These are phyloP conservation scores for Crotalaria pallida DNA, from an alignment of 306 rosid species.

Conservation along the genomic window DNA sequence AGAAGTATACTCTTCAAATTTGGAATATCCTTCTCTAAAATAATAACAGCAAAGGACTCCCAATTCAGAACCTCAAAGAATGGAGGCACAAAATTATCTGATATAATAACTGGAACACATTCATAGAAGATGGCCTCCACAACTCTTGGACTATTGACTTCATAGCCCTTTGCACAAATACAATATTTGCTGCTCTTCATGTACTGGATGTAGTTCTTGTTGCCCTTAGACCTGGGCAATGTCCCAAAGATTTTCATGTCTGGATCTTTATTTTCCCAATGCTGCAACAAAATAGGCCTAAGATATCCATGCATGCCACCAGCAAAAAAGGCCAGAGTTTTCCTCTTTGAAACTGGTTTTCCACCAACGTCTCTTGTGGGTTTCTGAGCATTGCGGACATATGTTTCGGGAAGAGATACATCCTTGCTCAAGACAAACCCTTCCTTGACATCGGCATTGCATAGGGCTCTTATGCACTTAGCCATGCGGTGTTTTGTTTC, in stretches of 20 bases:
- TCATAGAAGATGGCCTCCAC: conserved; percentile 84
- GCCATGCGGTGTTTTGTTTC: conserved; percentile 63
- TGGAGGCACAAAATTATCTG: conserved; percentile 92
- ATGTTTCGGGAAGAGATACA: conserved; percentile 83
- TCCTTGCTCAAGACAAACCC: conserved; percentile 85
- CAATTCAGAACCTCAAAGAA: conserved; percentile 74
- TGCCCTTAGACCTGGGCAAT: conserved; percentile 46
- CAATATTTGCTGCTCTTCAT: conserved; percentile 96
- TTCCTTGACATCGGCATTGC: conserved; percentile 81
- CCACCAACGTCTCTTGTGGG: conserved; percentile 68
- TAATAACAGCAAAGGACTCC: conserved; percentile 85
- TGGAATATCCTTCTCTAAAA: conserved; percentile 76
- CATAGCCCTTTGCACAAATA: conserved; percentile 89
- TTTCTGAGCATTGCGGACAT: conserved; percentile 29
- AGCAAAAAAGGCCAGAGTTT: conserved; percentile 75
- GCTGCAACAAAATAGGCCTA: conserved; percentile 64
- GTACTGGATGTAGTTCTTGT: conserved; percentile 51
- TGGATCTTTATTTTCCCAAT: conserved; percentile 90
- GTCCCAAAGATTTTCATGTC: conserved; percentile 75
- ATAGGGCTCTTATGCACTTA: conserved; percentile 67
- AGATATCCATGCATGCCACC: conserved; percentile 82
- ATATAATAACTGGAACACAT: conserved; percentile 83
- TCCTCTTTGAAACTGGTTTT: conserved; percentile 43
- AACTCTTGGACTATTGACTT: conserved; percentile 92
- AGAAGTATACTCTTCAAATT: conserved; percentile 70